A percentile compares a stretch with the other conserved stretches of the same genome.
Conservation (phyloP, 2,329 filamentous ascomycete genomes). For the Talaromyces sp. region DNA sequence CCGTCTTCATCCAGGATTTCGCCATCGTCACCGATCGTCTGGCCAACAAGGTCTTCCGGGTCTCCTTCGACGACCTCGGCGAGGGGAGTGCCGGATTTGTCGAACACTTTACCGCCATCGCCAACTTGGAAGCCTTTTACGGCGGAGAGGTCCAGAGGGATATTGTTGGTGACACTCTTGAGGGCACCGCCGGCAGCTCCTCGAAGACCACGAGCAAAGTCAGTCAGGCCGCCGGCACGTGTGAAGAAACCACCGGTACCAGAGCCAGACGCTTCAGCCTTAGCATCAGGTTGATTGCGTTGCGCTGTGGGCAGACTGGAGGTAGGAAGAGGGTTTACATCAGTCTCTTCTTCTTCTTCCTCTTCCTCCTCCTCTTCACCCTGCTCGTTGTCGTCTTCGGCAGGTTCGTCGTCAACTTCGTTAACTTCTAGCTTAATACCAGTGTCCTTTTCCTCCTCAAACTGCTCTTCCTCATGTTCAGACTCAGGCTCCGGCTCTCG, state of each 20-base stretch:
- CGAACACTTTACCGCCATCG: slow-evolving; percentile 48
- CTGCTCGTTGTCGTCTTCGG: background rate
- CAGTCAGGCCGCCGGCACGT: slow-evolving; percentile 11
- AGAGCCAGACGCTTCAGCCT: slow-evolving; percentile 26
- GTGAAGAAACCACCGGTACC: slow-evolving; percentile 15
- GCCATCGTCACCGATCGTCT: slow-evolving; percentile 31
- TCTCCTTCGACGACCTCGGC: slow-evolving; percentile 31
- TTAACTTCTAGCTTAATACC: slow-evolving; percentile 7
- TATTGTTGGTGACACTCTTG: slow-evolving; percentile 9
- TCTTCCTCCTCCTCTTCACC: background rate
- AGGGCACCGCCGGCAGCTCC: slow-evolving; percentile 12
- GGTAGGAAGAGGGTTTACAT: background rate
- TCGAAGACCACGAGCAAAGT: slow-evolving; percentile 16
- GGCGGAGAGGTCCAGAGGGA: slow-evolving; percentile 23
- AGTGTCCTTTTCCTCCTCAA: background rate
- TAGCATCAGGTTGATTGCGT: slow-evolving; percentile 1
- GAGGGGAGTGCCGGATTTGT: slow-evolving; percentile 29
- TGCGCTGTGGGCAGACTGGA: slow-evolving; percentile 3
- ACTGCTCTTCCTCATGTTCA: background rate
- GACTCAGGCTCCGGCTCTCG: slow-evolving; percentile 7
- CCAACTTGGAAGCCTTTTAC: slow-evolving; percentile 40
- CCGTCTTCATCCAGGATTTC: slow-evolving; percentile 35
- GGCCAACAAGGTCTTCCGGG: slow-evolving; percentile 28
- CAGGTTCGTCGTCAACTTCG: background rate
- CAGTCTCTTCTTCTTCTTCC: background rate